Base-by-base conservation (phyloP, 2,329 filamentous ascomycete species). In the Ilyonectria destructans region DNA sequence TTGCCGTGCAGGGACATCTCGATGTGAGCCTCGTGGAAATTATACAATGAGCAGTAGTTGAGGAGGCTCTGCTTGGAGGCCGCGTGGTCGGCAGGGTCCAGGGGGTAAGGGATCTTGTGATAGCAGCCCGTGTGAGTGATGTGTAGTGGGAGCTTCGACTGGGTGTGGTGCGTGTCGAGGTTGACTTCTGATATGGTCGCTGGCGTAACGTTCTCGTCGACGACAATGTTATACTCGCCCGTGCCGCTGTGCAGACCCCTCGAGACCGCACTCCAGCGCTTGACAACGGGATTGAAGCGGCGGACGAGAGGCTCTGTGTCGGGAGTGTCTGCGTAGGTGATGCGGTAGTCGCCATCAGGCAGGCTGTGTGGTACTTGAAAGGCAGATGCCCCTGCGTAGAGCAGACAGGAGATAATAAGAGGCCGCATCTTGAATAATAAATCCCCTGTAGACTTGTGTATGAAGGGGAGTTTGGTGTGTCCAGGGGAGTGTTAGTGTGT, bases 21-120 rank as follows among this genome's bases (percentile, higher is more conserved):
- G 17, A 68, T 33, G 65, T 70, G 61, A 17, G 43, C 52, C 37
- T 45, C 21, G 43, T 17, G 9, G 46, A 68, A 61, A 8, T 17
- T 19, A 40, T 57, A 68, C 9, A 59, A 1, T 7, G 51, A 13
- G 62, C 68, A 70, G 37, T 23, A 68, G 65, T 68, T 70, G 49
- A 33, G 60, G 13, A 68, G 49, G 46, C 33, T 37, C 40, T 40
- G 43, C 61, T 70, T 70, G 46, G 65, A 58, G 7, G 61, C 65
- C 8, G 15, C 19, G 65, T 68, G 60, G 58, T 68, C 65, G 52
- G 48, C 54, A 1, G n/a, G 8, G 29, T 56, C 13, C 17, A 70
- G 62, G 19, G 60, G 23, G 45, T 62, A 59, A 40, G 49, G 49
- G 19, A 70, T 59, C 19, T 58, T 10, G 40, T 49, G 40, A 37